Percentiles rank a stretch among this genome's conserved stretches.
phyloP scores from a whole-genome alignment of 495 filamentous ascomycete species.

The Penicillium robsamsonii region DNA sequence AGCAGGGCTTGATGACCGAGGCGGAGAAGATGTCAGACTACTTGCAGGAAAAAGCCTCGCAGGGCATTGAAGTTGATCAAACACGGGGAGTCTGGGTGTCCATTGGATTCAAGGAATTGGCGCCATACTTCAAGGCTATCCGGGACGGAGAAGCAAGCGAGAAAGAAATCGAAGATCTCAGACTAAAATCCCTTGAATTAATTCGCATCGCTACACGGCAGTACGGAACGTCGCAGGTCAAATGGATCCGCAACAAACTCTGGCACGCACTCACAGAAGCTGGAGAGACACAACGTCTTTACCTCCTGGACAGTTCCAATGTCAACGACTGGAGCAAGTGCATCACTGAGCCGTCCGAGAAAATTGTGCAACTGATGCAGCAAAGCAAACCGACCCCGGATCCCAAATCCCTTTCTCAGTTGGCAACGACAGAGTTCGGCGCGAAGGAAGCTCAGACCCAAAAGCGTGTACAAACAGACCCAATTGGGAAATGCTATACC shows the following conservation, averaged over 20 bases:
- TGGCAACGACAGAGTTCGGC: constrained; percentile 54
- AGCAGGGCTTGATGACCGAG: constrained; percentile 68
- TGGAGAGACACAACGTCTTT: constrained; percentile 54
- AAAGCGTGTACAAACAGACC: constrained; percentile 36
- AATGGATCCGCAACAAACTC: constrained; percentile 85
- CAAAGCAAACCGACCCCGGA: constrained; percentile 51
- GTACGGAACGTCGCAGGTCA: constrained; percentile 78
- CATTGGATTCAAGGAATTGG: constrained; percentile 92
- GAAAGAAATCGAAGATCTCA: constrained; percentile 44
- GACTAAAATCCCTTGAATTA: constrained; percentile 46
- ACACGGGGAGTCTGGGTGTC: constrained; percentile 89
- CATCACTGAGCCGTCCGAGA: constrained; percentile 63
- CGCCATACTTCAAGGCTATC: constrained; percentile 61
- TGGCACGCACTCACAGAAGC: constrained; percentile 59
- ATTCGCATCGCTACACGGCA: constrained; percentile 80
- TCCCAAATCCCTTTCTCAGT: constrained; percentile 59
- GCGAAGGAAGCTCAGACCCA: constrained; percentile 50
- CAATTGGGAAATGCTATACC: constrained; percentile 34
- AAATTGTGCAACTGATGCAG: constrained; percentile 61
- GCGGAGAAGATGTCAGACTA: constrained; percentile 60
- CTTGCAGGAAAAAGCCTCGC: constrained; percentile 41
- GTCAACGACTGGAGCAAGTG: constrained; percentile 51
- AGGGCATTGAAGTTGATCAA: constrained; percentile 59
- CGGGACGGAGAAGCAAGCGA: constrained; percentile 30
- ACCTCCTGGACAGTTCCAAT: constrained; percentile 73